Evolutionary conservation across 2,329 filamentous ascomycete species (phyloP).

Genomic region (Tympanopsis confertula): DNA sequence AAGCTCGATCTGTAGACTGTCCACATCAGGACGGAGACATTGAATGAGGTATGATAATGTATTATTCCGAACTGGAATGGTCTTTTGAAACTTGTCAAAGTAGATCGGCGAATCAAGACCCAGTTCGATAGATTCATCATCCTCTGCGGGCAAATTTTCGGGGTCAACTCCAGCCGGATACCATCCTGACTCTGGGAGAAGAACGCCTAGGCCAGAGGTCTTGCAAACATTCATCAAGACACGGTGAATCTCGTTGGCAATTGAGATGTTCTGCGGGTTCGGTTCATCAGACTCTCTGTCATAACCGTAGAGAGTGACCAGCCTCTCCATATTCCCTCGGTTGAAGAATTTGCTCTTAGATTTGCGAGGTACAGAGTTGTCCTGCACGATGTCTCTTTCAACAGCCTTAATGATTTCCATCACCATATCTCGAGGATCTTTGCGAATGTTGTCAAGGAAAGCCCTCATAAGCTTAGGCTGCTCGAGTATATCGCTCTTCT

Average conservation of each 20-base stretch:
- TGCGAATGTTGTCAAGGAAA: constrained; percentile 40
- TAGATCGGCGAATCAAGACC: constrained; percentile 40
- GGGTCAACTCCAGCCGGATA: constrained; percentile 39
- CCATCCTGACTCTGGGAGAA: constrained; percentile 42
- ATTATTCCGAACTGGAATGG: constrained; percentile 39
- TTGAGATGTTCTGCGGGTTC: constrained; percentile 8
- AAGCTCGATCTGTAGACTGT: constrained; percentile 43
- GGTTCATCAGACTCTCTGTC: constrained; percentile 21
- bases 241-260: constrained; percentile 36
- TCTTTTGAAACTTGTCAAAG: constrained; percentile 30
- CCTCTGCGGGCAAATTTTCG: constrained; percentile 19
- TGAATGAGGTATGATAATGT: constrained; percentile 43
- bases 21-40: constrained; percentile 42
- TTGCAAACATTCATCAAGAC: constrained; percentile 44
- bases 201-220: constrained; percentile 37
- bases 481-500: constrained; percentile 45
- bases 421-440: constrained; percentile 40
- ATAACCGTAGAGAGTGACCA: constrained; percentile 37
- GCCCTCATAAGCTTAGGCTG: constrained; percentile 41
- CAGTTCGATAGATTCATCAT: constrained; percentile 33
- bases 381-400: constrained; percentile 39
- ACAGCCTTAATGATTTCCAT: constrained; percentile 39
- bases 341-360: constrained; percentile 42
- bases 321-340: constrained; percentile 35
- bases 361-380: constrained; percentile 37